Conservation (phyloP, 495 filamentous ascomycete species). For the Daldinia childiae region DNA sequence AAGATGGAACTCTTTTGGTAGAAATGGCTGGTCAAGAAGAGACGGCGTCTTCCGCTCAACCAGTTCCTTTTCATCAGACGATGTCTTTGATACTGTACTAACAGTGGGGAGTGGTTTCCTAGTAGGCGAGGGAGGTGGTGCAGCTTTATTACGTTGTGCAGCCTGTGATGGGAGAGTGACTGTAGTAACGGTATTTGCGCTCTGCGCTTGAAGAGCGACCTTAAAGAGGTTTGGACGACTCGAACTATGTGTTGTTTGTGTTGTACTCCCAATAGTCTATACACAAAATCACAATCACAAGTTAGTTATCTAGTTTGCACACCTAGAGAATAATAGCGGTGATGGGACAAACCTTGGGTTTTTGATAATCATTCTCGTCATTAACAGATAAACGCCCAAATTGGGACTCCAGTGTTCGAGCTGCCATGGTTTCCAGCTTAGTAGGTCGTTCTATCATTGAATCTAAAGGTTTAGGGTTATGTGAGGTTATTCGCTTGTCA, state of each 20-base stretch:
- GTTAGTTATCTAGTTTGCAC: conserved; percentile 44
- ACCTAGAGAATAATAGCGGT: neutral
- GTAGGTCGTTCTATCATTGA: neutral
- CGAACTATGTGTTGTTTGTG: conserved; percentile 66
- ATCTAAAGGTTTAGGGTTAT: neutral
- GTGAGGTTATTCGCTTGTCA: neutral
- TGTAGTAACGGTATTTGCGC: conserved; percentile 62
- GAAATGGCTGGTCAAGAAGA: conserved; percentile 65
- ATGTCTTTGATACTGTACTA: conserved; percentile 54
- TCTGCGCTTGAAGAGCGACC: conserved; percentile 79
- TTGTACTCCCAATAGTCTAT: conserved; percentile 62
- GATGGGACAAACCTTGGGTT: conserved; percentile 69
- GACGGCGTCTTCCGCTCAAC: conserved; percentile 63
- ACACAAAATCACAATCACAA: conserved; percentile 23
- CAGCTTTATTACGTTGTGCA: conserved; percentile 60
- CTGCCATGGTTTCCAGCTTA: conserved; percentile 51
- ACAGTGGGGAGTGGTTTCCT: conserved; percentile 48
- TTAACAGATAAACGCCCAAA: conserved; percentile 85
- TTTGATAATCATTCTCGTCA: conserved; percentile 81
- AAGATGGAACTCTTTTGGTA: conserved; percentile 83
- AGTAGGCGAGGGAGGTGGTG: conserved; percentile 49
- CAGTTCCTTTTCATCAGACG: conserved; percentile 61
- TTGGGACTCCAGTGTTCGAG: conserved; percentile 72
- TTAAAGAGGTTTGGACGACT: conserved; percentile 79
- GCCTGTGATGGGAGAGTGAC: conserved; percentile 74